Percentiles rank a stretch among this genome's conserved stretches.
Evolutionary conservation across 345 rosid species (phyloP).

Genomic region (Barbarea vulgaris): DNA sequence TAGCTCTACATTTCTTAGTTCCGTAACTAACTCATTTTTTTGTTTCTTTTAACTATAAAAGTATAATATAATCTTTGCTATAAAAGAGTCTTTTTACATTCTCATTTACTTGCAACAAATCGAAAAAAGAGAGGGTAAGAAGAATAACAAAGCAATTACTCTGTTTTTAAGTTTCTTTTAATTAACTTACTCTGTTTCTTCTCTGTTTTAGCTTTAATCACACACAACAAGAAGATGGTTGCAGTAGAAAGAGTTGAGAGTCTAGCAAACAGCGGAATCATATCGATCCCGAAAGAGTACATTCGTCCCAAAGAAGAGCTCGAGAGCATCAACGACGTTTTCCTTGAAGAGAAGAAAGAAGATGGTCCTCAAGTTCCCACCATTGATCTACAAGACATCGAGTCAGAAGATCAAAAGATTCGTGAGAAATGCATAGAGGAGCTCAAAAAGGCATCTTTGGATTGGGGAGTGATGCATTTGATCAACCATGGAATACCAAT

Average conservation of each 20-base stretch:
- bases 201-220: not conserved
- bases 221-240: slow-evolving; percentile 37
- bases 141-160: slow-evolving; percentile 1
- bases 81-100: slow-evolving; percentile 20
- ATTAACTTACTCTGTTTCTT: slow-evolving; percentile 24
- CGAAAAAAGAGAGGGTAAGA: not conserved
- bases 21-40: not conserved
- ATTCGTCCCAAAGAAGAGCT: slow-evolving; percentile 82
- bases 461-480: slow-evolving; percentile 97
- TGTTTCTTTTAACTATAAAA: not conserved
- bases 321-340: slow-evolving; percentile 61
- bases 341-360: slow-evolving; percentile 70
- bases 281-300: slow-evolving; percentile 75
- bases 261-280: slow-evolving; percentile 70
- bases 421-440: slow-evolving; percentile 58
- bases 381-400: slow-evolving; percentile 64
- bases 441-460: slow-evolving; percentile 62
- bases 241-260: slow-evolving; percentile 63
- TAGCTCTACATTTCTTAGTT: slow-evolving; percentile 12
- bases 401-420: slow-evolving; percentile 50
- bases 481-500: slow-evolving; percentile 77
- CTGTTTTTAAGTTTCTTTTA: slow-evolving; percentile 21
- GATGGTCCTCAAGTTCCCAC: slow-evolving; percentile 92
- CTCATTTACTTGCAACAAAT: slow-evolving; percentile 20
- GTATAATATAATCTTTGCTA: not conserved